Conservation (phyloP, 2,329 filamentous ascomycete genomes). For the Sodiomyces alkalinus region DNA sequence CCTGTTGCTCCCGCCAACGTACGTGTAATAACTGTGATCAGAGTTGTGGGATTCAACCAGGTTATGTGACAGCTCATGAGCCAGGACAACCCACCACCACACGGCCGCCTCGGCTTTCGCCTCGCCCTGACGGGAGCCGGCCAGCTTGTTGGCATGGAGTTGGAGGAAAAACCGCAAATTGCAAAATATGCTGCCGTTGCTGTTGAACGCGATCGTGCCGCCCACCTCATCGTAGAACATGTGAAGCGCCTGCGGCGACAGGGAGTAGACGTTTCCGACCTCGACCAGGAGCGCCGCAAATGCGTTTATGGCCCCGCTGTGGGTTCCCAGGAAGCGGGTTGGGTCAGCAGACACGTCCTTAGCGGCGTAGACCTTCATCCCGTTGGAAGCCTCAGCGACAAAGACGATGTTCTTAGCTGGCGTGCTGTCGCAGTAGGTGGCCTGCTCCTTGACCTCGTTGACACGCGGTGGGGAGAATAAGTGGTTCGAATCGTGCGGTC, state of each 20-base stretch:
- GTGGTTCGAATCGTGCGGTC: constrained; percentile 56
- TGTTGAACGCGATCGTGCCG: constrained; percentile 85
- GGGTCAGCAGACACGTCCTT: constrained; percentile 33
- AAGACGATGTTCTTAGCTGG: constrained; percentile 60
- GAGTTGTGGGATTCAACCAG: constrained; percentile 64
- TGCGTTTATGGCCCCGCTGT: constrained; percentile 46
- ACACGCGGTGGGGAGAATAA: constrained; percentile 62
- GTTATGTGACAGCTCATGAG: constrained; percentile 93
- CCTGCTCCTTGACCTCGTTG: constrained; percentile 63
- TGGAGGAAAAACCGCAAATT: constrained; percentile 80
- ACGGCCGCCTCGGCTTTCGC: constrained; percentile 51
- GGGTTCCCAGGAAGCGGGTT: constrained; percentile 41
- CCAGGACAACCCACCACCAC: constrained; percentile 94
- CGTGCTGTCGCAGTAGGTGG: constrained; percentile 71
- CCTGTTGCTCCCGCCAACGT: too few species aligned
- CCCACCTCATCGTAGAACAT: constrained; percentile 75
- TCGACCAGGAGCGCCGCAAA: constrained; percentile 60
- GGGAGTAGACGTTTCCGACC: constrained; percentile 55
- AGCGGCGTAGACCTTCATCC: constrained; percentile 60
- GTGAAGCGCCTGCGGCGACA: constrained; percentile 56
- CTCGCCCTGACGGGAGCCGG: constrained; percentile 14
- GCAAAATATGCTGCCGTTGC: constrained; percentile 76
- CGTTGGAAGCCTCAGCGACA: constrained; percentile 52
- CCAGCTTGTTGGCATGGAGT: constrained; percentile 46
- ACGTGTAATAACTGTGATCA: constrained; percentile 72